Conservation (phyloP, 75 land plant species). For the Cupressus sempervirens region DNA sequence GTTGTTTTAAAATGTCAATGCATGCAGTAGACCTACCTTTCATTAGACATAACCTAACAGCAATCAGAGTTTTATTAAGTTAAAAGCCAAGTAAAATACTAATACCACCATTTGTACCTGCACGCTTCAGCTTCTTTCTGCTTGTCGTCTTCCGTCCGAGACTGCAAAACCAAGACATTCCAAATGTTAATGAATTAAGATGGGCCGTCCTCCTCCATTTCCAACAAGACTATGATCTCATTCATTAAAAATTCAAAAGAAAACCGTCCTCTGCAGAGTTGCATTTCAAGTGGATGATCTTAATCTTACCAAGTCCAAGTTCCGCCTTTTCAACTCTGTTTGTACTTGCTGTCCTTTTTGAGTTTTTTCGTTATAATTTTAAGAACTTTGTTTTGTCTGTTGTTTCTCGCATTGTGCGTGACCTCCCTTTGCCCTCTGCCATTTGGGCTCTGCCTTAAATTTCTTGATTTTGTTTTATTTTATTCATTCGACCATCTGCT, state of each 20-base stretch:
- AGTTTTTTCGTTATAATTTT: background rate
- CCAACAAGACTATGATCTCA: background rate
- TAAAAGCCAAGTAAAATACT: background rate
- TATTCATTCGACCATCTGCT: background rate
- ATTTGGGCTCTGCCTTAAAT: background rate
- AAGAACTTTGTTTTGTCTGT: background rate
- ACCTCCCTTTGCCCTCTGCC: background rate
- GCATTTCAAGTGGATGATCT: background rate
- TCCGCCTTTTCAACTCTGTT: background rate
- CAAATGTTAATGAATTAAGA: background rate
- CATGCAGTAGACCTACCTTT: background rate
- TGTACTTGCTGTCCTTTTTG: background rate
- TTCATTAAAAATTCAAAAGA: background rate
- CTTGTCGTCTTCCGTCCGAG: background rate
- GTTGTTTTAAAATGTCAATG: background rate
- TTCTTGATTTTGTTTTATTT: background rate
- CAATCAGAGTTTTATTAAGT: background rate
- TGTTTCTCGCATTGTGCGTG: background rate
- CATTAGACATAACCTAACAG: background rate
- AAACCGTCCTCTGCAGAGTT: background rate
- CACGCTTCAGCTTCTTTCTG: background rate
- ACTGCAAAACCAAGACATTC: conserved; percentile 10
- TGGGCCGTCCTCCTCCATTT: conserved; percentile 1
- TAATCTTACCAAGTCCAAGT: background rate
- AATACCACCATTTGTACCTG: background rate